phyloP scores from a whole-genome alignment of 345 rosid species.

The Eucalyptus marginata region DNA sequence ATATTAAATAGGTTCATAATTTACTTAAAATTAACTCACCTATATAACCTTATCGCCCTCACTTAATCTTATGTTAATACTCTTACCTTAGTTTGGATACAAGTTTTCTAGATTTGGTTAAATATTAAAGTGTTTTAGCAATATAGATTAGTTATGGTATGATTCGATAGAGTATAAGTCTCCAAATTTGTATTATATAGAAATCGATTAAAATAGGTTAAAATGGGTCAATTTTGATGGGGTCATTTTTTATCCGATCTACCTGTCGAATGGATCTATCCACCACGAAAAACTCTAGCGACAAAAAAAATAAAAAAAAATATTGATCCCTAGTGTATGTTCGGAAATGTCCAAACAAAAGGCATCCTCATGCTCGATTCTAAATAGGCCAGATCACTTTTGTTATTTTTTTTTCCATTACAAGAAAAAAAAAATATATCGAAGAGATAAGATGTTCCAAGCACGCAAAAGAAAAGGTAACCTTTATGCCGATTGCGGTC shows the following conservation, averaged over 20 bases:
- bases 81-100: background rate
- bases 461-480: background rate
- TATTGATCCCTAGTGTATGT: background rate
- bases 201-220: too few relatives aligned
- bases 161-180: fast-evolving
- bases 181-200: too few relatives aligned
- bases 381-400: background rate
- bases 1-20: too few relatives aligned
- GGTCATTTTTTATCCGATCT: too few relatives aligned
- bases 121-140: background rate
- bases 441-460: background rate
- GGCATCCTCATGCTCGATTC: background rate
- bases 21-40: too few relatives aligned
- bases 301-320: background rate
- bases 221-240: background rate
- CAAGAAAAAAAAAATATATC: background rate
- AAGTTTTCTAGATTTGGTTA: too few relatives aligned
- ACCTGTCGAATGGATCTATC: background rate
- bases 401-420: too few relatives aligned
- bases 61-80: too few relatives aligned
- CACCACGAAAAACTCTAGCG: background rate
- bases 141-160: too few relatives aligned
- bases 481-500: background rate
- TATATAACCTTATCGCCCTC: too few relatives aligned
- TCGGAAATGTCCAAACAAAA: background rate